These are phyloP conservation scores for Cutaneotrichosporon sp. DNA, from an alignment of 1,284 basidiomycete genomes.

Conservation along the genomic window DNA sequence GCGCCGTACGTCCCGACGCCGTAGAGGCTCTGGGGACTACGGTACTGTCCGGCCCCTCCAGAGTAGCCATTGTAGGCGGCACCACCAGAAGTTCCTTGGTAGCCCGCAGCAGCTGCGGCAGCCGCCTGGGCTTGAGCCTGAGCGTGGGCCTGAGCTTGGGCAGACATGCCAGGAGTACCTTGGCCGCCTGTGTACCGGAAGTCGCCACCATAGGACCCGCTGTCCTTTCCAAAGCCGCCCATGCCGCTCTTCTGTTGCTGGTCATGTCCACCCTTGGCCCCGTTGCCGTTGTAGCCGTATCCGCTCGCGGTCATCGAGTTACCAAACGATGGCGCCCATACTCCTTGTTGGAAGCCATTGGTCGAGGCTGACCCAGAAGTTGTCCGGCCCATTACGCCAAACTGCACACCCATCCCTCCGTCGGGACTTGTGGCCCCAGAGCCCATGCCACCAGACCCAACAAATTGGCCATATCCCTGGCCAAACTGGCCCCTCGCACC, in stretches of 20 bases:
- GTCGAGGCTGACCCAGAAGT: slow-evolving; percentile 4
- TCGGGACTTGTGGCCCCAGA: slow-evolving; percentile 17
- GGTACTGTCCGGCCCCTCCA: slow-evolving; percentile 5
- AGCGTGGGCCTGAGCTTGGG: too few species aligned
- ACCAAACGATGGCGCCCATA: slow-evolving; percentile 39
- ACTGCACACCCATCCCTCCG: slow-evolving; percentile 16
- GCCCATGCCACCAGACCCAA: slow-evolving; percentile 14
- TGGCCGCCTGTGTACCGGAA: slow-evolving; percentile 2
- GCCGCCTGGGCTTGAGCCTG: too few species aligned
- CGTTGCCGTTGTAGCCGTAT: slow-evolving; percentile 20
- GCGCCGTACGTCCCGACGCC: slow-evolving; percentile 8
- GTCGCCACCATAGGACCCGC: neutral
- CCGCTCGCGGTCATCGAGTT: slow-evolving; percentile 27
- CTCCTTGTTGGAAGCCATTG: slow-evolving; percentile 28
- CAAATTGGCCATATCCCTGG: slow-evolving; percentile 17
- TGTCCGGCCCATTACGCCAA: slow-evolving; percentile 22
- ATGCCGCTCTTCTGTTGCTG: slow-evolving; percentile 5
- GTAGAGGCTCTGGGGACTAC: slow-evolving; percentile 3
- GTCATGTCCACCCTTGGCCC: slow-evolving; percentile 2
- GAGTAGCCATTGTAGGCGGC: slow-evolving; percentile 8
- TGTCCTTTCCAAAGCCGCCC: slow-evolving; percentile 12
- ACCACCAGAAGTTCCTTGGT: slow-evolving; percentile 2
- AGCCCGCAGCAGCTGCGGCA: neutral
- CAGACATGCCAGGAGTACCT: too few species aligned
- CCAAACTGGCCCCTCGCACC: neutral